Evolutionary conservation across 805 yeast species (phyloP).

Genomic region (Candida qinlingensis): DNA sequence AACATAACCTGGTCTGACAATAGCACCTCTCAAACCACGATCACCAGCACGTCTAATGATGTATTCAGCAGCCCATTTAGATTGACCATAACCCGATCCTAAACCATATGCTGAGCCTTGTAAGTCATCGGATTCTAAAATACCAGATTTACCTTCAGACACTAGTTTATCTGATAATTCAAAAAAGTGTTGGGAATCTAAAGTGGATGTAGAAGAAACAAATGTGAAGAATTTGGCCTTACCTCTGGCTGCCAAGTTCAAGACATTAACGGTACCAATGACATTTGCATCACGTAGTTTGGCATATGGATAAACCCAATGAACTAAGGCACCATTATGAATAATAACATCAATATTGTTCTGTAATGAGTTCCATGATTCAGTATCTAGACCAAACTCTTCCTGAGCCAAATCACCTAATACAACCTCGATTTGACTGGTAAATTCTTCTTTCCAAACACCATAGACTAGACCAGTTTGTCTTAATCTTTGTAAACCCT

Average conservation of each 20-base stretch:
- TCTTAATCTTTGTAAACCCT: constrained; percentile 73
- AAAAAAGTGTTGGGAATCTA: constrained; percentile 80
- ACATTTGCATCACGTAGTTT: constrained; percentile 92
- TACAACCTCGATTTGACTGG: constrained; percentile 57
- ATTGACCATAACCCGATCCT: constrained; percentile 93
- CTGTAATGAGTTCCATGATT: constrained; percentile 53
- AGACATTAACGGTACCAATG: constrained; percentile 75
- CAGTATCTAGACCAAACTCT: constrained; percentile 63
- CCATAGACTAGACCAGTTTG: constrained; percentile 81
- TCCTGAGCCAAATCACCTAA: constrained; percentile 73
- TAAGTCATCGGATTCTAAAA: constrained; percentile 79
- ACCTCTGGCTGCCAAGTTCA: constrained; percentile 67
- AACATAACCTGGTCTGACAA: constrained; percentile 94
- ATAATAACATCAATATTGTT: constrained; percentile 71
- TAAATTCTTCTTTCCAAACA: constrained; percentile 48
- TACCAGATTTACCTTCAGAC: constrained; percentile 61
- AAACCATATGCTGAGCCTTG: constrained; percentile 77
- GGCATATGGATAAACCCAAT: constrained; percentile 96
- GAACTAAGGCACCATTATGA: constrained; percentile 97
- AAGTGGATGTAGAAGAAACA: constrained; percentile 92
- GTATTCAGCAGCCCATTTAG: constrained; percentile 96
- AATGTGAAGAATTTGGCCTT: constrained; percentile 83
- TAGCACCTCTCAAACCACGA: constrained; percentile 80
- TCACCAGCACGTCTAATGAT: constrained; percentile 83
- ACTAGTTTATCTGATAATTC: constrained; percentile 66